Evolutionary conservation across 345 rosid species (phyloP), one percentile per base, ranked within the genome.

Genomic region (Ceriops decandra): DNA sequence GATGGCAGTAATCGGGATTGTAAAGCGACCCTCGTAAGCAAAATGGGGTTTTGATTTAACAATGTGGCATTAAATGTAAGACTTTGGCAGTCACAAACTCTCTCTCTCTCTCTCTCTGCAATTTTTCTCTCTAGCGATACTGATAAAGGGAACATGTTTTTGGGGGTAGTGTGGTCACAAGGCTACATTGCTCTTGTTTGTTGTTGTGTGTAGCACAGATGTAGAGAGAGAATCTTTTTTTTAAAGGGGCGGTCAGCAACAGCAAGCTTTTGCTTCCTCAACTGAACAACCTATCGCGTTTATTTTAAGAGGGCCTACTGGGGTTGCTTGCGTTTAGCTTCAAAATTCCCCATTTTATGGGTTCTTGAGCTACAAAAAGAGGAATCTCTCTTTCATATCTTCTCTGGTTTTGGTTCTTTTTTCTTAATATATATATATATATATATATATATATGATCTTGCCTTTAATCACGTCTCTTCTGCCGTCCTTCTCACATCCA

Each of bases 201-300:
- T 62, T 68, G n/a, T 35, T 57, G 63, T 32, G 60, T 33, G 69
- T 19, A 46, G 3, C n/a, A 35, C 57, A 21, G 7, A 24, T 61
- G 9, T 8, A 49, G 33, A 59, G 38, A 36, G 62, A 61, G 57
- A 32, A 52, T 62, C 69, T 74, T 32, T 62, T 52, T 52, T 21
- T 5, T 32, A 26, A 9, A 56, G 56, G 42, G 65, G 75, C 64
- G 74, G 72, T 67, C 80, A 62, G 72, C 67, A 68, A 59, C 22
- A 67, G 81, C 77, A 71, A 74, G 76, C 88, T 79, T 79, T 86
- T 88, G 86, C 90, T 85, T 84, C 81, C 68, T 71, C 73, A 77
- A 63, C 79, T 75, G 52, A 78, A 68, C 88, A 83, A 77, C 79
- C 88, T 62, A 71, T 42, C 13, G 60, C 73, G 71, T 69, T 82